Conservation (phyloP, 2,329 filamentous ascomycete genomes). For the Talaromyces verruculosus region DNA sequence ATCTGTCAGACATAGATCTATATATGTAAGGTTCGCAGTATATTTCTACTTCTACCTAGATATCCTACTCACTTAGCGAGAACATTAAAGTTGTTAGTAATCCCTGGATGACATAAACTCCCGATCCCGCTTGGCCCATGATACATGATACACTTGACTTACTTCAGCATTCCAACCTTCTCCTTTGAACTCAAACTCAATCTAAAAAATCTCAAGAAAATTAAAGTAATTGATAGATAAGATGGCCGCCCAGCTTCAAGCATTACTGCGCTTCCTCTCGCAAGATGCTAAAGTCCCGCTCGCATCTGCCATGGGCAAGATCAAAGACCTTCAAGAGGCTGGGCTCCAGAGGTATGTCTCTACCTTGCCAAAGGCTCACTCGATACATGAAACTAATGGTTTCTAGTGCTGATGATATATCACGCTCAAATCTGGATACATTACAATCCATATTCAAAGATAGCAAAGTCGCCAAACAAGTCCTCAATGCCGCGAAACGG, state of each 20-base stretch:
- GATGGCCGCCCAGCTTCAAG: constrained; percentile 37
- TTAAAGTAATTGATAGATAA: too few species aligned
- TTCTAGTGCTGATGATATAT: constrained; percentile 44
- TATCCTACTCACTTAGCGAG: background rate
- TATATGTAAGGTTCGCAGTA: background rate
- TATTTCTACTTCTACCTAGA: background rate
- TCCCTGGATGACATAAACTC: too few species aligned
- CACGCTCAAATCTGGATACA: constrained; percentile 48
- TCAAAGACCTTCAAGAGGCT: constrained; percentile 54
- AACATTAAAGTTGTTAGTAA: too few species aligned
- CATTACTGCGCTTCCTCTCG: constrained; percentile 57
- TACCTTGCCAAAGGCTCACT: background rate
- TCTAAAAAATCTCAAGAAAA: too few species aligned
- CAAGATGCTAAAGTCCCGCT: constrained; percentile 59
- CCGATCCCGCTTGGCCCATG: too few species aligned
- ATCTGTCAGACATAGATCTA: background rate
- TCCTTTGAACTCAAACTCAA: too few species aligned
- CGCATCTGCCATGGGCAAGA: constrained; percentile 55
- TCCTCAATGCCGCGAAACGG: constrained; percentile 56
- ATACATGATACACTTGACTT: too few species aligned
- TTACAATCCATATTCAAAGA: constrained; percentile 51
- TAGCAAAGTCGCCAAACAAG: constrained; percentile 57
- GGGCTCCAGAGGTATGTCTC: constrained; percentile 43
- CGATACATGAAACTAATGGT: background rate
- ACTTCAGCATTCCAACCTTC: too few species aligned